Conservation (phyloP, 2,329 filamentous ascomycete genomes). For the Neonectria coccinea region DNA sequence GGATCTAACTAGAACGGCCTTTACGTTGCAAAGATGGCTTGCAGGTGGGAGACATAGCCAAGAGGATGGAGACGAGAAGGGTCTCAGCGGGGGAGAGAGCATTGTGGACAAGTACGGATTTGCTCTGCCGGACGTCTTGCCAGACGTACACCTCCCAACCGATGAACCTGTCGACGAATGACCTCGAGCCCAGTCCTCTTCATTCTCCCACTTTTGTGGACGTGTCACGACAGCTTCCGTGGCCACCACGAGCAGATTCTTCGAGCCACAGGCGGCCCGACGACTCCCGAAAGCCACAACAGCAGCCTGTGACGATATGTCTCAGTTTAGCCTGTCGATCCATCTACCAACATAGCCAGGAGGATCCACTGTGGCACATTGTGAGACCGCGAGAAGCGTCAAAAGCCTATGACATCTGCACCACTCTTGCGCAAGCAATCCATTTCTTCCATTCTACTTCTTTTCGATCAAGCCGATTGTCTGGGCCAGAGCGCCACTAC, state of each 20-base stretch:
- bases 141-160: slow-evolving; percentile 34
- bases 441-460: neutral
- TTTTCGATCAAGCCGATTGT: neutral
- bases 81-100: slow-evolving; percentile 42
- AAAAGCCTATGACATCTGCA: slow-evolving; percentile 27
- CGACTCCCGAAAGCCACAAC: slow-evolving; percentile 13
- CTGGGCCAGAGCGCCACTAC: neutral
- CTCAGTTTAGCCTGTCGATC: slow-evolving; percentile 20
- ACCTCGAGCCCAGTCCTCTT: neutral
- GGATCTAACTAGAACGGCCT: slow-evolving; percentile 51
- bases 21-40: slow-evolving; percentile 59
- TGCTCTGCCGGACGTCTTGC: slow-evolving; percentile 36
- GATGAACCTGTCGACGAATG: slow-evolving; percentile 24
- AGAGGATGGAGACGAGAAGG: slow-evolving; percentile 26
- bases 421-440: neutral
- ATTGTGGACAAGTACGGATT: slow-evolving; percentile 45
- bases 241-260: neutral
- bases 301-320: slow-evolving; percentile 40
- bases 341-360: slow-evolving; percentile 6
- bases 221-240: neutral
- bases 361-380: slow-evolving; percentile 26
- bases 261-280: slow-evolving; percentile 7
- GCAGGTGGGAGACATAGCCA: slow-evolving; percentile 37
- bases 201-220: neutral
- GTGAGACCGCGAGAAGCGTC: slow-evolving; percentile 26